Evolutionary conservation across 345 rosid genomes (phyloP).

Genomic region (Punica granatum): DNA sequence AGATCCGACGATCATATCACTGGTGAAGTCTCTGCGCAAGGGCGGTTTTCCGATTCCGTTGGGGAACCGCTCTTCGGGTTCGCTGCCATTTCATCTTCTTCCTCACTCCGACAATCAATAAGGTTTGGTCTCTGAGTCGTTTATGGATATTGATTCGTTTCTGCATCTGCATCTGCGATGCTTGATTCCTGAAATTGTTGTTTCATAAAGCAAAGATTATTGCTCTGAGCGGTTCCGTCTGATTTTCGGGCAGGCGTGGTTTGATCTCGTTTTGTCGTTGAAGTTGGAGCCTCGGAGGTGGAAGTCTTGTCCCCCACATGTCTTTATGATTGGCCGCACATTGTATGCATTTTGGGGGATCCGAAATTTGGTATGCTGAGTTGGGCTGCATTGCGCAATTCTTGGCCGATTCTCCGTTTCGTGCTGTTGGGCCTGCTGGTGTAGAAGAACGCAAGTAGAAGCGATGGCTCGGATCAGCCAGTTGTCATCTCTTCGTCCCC

Average conservation of each 20-base stretch:
- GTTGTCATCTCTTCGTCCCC: constrained; percentile 3
- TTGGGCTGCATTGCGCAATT: constrained; percentile 1
- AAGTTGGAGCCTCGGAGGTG: background rate
- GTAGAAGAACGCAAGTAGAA: background rate
- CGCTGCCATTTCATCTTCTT: background rate
- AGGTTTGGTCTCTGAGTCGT: too few relatives aligned
- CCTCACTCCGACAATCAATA: background rate
- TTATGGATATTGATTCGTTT: too few relatives aligned
- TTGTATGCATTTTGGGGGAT: background rate
- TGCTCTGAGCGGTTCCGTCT: background rate
- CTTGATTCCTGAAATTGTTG: too few relatives aligned
- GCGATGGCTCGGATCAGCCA: constrained; percentile 10
- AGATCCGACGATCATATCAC: background rate
- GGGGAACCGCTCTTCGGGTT: constrained; percentile 25
- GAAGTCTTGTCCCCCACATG: background rate
- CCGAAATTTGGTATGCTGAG: background rate
- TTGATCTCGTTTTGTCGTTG: background rate
- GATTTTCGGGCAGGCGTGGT: background rate
- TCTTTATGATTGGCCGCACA: background rate
- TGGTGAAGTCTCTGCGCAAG: constrained; percentile 4
- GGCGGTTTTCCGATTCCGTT: constrained; percentile 25
- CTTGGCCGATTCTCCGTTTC: background rate
- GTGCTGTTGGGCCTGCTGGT: background rate
- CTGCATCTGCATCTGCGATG: too few relatives aligned
- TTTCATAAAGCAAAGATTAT: too few relatives aligned